These are phyloP conservation scores for Ceriops decandra DNA, from an alignment of 345 rosid species.

Conservation along the genomic window DNA sequence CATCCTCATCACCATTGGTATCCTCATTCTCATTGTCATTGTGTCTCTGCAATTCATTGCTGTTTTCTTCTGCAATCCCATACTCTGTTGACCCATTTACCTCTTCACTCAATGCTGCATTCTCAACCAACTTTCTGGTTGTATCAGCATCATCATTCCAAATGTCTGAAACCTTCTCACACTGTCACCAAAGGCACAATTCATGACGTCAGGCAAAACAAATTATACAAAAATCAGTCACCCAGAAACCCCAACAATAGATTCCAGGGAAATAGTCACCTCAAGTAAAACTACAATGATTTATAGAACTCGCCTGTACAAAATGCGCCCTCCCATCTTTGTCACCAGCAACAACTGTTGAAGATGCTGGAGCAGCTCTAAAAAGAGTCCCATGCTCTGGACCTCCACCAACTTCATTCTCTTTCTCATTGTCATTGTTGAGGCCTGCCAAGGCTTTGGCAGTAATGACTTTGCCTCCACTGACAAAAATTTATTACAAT, in stretches of 20 bases:
- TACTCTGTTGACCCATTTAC: conserved; percentile 59
- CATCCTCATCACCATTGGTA: conserved; percentile 42
- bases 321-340: conserved; percentile 48
- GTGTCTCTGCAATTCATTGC: conserved; percentile 30
- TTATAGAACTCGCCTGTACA: conserved; percentile 40
- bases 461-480: conserved; percentile 36
- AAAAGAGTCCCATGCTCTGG: conserved; percentile 37
- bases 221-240: neutral
- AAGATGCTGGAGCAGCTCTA: conserved; percentile 9
- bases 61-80: conserved; percentile 28
- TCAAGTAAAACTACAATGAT: neutral
- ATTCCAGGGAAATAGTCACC: no score
- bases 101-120: conserved; percentile 65
- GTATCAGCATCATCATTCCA: conserved; percentile 42
- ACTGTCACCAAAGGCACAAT: conserved; percentile 30
- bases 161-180: conserved; percentile 31
- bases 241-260: no score
- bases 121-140: conserved; percentile 35
- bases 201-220: neutral
- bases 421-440: conserved; percentile 29
- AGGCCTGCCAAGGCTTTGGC: conserved; percentile 22
- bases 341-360: conserved; percentile 45
- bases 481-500: conserved; percentile 23
- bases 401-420: conserved; percentile 32
- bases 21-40: conserved; percentile 35